Base-by-base conservation (phyloP, 225 moss, liverwort and hornwort species). In the Ulota crispa region DNA sequence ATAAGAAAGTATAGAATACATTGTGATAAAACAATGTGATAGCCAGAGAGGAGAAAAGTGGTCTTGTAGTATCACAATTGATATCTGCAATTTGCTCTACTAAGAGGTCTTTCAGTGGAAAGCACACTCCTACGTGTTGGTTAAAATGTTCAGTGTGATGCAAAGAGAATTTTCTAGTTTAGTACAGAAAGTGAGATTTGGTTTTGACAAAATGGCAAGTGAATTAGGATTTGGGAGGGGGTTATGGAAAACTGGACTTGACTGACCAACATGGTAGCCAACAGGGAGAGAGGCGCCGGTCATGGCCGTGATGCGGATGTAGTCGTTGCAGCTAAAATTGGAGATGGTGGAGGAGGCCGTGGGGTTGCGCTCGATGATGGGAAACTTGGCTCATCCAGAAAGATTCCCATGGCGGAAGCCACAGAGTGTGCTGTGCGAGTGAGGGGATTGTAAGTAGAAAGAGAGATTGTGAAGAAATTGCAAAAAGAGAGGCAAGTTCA, bases 311-410 rank as follows among this genome's bases (percentile, higher is more conserved):
- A 95, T 92, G 75, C 91, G 95, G 64, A 96, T 41, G 80, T 92
- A 93, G 88, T 96, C 95, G 43, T 90, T 90, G 70, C 87, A 63
- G 86, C 74, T 93, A 88, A 95, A 96, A 73, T 96, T 96, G 83
- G 90, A 77, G 64, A 96, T 70, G 83, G 93, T 96, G 75, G 88
- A 89, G 42, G 91, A 83, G 21, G 92, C 91, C 30, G 91, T 89
- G 4, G 96, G 96, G 78, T 86, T 91, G 85, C 91, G 92, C 85
- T 96, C 91, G 86, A 96, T 90, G 59, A 96, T 92, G 9, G 93
- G 93, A 64, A 87, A 91, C 86, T 95, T 94, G 78, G 93, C 77
- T 96, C 92, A 67, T 94, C 94, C 80, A 96, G 80, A 47, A 92
- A 87, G 80, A 94, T 90, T 73, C 94, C 94, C 94, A 96, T 93